Evolutionary conservation across 371 early-diverging fungal species (phyloP).

Genomic region (Coemansia sp.): DNA sequence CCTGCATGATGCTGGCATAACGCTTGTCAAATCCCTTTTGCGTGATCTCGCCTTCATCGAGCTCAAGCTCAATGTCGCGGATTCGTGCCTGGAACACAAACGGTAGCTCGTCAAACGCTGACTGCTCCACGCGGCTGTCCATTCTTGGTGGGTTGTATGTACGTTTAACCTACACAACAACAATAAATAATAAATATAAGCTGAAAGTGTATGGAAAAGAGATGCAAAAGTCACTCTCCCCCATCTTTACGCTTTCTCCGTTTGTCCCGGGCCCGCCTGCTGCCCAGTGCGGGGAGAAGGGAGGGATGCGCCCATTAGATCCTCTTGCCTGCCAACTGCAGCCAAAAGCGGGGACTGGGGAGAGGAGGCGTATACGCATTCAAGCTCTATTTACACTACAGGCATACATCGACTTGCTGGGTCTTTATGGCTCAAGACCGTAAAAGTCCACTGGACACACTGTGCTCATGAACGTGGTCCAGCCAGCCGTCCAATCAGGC

Average conservation of each 20-base stretch:
- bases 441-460: too few species aligned
- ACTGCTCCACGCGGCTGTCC: conserved; percentile 8
- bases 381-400: not conserved
- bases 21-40: conserved; percentile 70
- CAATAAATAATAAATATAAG: not conserved
- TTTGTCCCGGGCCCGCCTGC: not conserved
- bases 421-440: too few species aligned
- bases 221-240: not conserved
- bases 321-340: too few species aligned
- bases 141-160: not conserved
- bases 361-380: not conserved
- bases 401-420: not conserved
- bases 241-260: not conserved
- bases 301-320: not conserved
- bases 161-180: not conserved
- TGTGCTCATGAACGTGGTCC: not conserved
- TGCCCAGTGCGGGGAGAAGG: conserved; percentile 1
- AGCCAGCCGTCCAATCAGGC: not conserved
- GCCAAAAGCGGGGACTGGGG: not conserved
- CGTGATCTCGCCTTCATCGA: conserved; percentile 70
- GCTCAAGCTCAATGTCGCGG: conserved; percentile 60
- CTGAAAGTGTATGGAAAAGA: not conserved
- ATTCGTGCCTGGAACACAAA: conserved; percentile 55
- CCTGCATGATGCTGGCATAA: conserved; percentile 42
- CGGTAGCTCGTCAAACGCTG: conserved; percentile 46